phyloP scores from a whole-genome alignment of 1,139 yeast genomes.

The Debaryomyces udenii region DNA sequence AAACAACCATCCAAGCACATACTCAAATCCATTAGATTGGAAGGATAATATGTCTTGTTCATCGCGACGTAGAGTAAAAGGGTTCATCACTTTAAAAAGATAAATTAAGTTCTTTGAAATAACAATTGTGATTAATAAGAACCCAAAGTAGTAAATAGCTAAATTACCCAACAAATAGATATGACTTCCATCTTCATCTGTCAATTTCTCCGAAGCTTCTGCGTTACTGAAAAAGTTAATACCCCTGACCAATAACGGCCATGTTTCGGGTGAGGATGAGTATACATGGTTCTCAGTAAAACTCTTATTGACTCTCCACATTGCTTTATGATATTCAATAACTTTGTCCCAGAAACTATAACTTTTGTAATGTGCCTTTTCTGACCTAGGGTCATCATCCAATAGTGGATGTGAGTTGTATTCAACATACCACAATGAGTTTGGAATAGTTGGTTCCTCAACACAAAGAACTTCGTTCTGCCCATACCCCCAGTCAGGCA shows the following conservation, averaged over 20 bases:
- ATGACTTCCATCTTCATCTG: conserved; percentile 31
- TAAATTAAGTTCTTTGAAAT: conserved; percentile 24
- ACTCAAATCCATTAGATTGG: conserved; percentile 29
- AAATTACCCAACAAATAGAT: conserved; percentile 42
- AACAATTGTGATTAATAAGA: conserved; percentile 25
- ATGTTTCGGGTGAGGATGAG: conserved; percentile 37
- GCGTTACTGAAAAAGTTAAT: conserved; percentile 32
- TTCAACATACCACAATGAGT: conserved; percentile 70
- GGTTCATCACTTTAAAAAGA: conserved; percentile 32
- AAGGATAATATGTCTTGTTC: conserved; percentile 18
- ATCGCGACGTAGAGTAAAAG: conserved; percentile 29
- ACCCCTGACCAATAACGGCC: conserved; percentile 45
- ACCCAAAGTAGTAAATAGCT: conserved; percentile 34
- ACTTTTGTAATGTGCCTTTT: conserved; percentile 28
- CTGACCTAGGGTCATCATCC: conserved; percentile 29
- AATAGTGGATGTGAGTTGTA: conserved; percentile 55
- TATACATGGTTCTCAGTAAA: conserved; percentile 31
- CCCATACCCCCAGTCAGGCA: conserved; percentile 71
- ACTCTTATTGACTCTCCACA: conserved; percentile 33
- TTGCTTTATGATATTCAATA: conserved; percentile 38
- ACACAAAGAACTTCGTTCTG: conserved; percentile 82
- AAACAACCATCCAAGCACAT: conserved; percentile 37
- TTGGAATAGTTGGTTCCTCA: conserved; percentile 58
- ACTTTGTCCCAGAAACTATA: conserved; percentile 34
- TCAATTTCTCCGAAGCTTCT: conserved; percentile 16